Evolutionary conservation across 2,329 filamentous ascomycete species (phyloP).

Genomic region (Fusarium dimerum): DNA sequence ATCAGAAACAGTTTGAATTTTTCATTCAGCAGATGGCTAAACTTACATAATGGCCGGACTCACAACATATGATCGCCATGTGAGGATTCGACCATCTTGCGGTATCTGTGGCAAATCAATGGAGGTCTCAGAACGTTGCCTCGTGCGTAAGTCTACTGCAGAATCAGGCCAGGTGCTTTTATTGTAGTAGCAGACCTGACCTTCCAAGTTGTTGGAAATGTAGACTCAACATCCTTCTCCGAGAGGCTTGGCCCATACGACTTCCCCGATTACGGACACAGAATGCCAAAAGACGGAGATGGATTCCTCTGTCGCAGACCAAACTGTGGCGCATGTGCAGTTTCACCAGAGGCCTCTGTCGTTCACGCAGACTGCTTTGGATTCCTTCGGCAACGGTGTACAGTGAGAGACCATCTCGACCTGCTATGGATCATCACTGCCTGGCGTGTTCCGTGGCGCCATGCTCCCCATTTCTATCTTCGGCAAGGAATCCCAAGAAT

Average conservation of each 20-base stretch:
- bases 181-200: too few relatives aligned
- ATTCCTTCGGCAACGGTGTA: slow-evolving; percentile 2
- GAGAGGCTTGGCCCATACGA: slow-evolving; percentile 5
- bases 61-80: slow-evolving; percentile 3
- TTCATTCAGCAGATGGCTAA: too few relatives aligned
- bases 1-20: too few relatives aligned
- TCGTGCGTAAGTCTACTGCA: slow-evolving; percentile 10
- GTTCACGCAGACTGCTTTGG: slow-evolving; percentile 12
- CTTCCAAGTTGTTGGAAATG: slow-evolving; percentile 9
- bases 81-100: slow-evolving; percentile 7
- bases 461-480: slow-evolving; percentile 9
- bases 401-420: background rate
- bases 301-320: slow-evolving; percentile 8
- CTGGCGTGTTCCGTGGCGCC: slow-evolving; percentile 13
- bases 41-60: slow-evolving; percentile 2
- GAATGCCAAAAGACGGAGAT: background rate
- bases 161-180: too few relatives aligned
- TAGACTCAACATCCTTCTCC: slow-evolving; percentile 8
- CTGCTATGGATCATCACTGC: slow-evolving; percentile 7
- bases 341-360: slow-evolving; percentile 8
- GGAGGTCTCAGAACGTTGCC: slow-evolving; percentile 6
- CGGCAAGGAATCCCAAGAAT: slow-evolving; percentile 1
- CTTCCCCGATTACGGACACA: slow-evolving; percentile 10
- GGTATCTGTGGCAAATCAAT: slow-evolving; percentile 11
- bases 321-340: slow-evolving; percentile 5